Percentiles rank a stretch among this genome's conserved stretches.
These are phyloP conservation scores for Neurospora crassa DNA, from an alignment of 2,329 filamentous ascomycete genomes.

Conservation along the genomic window DNA sequence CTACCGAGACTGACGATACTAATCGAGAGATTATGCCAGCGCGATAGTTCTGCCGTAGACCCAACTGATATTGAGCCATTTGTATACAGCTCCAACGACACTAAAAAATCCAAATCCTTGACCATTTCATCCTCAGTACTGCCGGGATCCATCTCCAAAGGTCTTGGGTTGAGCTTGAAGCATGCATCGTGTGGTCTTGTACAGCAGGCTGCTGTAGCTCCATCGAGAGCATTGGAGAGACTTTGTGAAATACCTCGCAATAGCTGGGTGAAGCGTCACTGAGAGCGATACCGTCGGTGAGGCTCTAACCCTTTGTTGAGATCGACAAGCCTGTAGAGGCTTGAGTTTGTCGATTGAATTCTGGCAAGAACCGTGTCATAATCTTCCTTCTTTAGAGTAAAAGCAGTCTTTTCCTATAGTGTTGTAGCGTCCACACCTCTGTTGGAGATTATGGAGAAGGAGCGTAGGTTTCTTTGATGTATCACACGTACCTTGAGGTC, in stretches of 20 bases:
- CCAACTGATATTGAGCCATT: background rate
- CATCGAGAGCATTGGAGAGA: background rate
- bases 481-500: too few relatives aligned
- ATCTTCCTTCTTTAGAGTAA: conserved; percentile 9
- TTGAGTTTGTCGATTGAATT: conserved; percentile 4
- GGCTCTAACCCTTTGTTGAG: conserved; percentile 5
- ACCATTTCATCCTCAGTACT: background rate
- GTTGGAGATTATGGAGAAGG: too few relatives aligned
- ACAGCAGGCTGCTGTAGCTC: background rate
- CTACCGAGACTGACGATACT: background rate
- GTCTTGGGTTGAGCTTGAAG: background rate
- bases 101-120: background rate
- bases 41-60: background rate
- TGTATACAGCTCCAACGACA: background rate
- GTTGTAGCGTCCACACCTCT: too few relatives aligned
- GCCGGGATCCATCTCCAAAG: background rate
- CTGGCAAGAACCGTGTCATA: conserved; percentile 2
- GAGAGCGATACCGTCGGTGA: background rate
- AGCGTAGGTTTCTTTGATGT: too few relatives aligned
- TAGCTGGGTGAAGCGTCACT: background rate
- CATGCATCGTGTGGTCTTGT: background rate
- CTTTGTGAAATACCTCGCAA: background rate
- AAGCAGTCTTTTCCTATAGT: background rate
- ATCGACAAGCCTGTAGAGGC: conserved; percentile 1
- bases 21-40: background rate